Percentiles rank a stretch among this genome's conserved stretches.
These are phyloP conservation scores for Aspergillus floridensis DNA, from an alignment of 2,329 filamentous ascomycete species.

Conservation along the genomic window DNA sequence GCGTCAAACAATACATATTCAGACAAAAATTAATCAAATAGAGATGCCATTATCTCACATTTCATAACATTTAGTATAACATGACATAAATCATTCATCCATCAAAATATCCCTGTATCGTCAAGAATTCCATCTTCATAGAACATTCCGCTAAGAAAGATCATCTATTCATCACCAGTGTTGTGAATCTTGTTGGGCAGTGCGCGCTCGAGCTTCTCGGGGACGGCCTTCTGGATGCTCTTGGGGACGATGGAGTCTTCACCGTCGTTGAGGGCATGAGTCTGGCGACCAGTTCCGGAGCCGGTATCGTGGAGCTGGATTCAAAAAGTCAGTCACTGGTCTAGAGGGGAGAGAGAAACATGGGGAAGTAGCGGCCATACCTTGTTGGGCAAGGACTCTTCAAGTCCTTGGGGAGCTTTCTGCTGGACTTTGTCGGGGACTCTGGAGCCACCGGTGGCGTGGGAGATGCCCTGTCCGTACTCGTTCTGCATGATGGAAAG, in stretches of 20 bases:
- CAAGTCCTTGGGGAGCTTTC: not conserved
- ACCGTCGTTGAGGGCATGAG: conserved; percentile 7
- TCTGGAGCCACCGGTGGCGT: conserved; percentile 1
- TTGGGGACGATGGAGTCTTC: conserved; percentile 8
- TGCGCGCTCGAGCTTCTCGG: conserved; percentile 3
- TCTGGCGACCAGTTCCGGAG: conserved; percentile 1
- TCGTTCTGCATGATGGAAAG: not conserved
- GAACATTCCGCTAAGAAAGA: no score
- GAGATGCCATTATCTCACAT: no score
- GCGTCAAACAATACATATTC: no score
- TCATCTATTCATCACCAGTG: conserved; percentile 5
- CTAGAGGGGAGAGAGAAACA: no score
- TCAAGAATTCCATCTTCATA: no score
- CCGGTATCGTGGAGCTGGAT: conserved; percentile 5
- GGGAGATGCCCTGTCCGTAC: not conserved
- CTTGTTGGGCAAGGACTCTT: not conserved
- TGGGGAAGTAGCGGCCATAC: not conserved
- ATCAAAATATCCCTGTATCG: no score
- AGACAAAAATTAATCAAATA: no score
- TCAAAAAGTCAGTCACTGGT: not conserved
- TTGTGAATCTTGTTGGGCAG: conserved; percentile 11
- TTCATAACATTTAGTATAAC: no score
- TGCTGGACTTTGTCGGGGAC: not conserved
- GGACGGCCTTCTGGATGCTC: conserved; percentile 8
- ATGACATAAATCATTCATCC: no score